A percentile compares a stretch with the other conserved stretches of the same genome.
phyloP scores from a whole-genome alignment of 805 yeast genomes.

The Kodamaea lidongshanica region DNA sequence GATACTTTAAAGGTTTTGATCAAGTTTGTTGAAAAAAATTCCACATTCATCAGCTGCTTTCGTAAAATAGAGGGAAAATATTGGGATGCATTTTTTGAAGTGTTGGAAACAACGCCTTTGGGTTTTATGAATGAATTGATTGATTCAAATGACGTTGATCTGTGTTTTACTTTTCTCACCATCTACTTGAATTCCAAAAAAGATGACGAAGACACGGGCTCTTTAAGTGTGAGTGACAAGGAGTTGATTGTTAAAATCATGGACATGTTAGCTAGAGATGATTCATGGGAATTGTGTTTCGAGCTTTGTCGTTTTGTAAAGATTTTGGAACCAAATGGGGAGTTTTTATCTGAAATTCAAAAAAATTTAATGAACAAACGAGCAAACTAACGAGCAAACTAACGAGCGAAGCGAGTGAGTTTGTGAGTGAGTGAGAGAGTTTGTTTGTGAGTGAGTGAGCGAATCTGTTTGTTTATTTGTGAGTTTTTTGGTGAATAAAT shows the following conservation, averaged over 20 bases:
- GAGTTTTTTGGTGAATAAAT: too few relatives aligned
- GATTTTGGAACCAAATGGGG: conserved; percentile 32
- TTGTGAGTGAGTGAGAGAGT: too few relatives aligned
- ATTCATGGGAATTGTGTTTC: conserved; percentile 47
- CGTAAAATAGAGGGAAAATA: conserved; percentile 52
- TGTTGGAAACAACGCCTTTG: conserved; percentile 39
- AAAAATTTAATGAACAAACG: neutral
- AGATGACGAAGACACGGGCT: conserved; percentile 15
- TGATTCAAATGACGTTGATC: conserved; percentile 35
- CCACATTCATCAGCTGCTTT: conserved; percentile 48
- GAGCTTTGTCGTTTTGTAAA: conserved; percentile 51
- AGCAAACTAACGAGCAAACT: too few relatives aligned
- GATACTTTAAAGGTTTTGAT: conserved; percentile 22
- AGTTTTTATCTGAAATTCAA: neutral
- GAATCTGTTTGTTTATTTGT: too few relatives aligned
- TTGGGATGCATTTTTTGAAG: conserved; percentile 46
- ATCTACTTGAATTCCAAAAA: conserved; percentile 48
- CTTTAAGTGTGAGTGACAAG: conserved; percentile 30
- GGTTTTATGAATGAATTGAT: conserved; percentile 39
- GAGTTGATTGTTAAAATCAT: conserved; percentile 39
- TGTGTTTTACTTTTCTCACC: conserved; percentile 48
- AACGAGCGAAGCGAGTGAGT: too few relatives aligned
- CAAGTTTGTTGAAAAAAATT: conserved; percentile 20
- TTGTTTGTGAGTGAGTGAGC: too few relatives aligned
- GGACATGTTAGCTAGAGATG: conserved; percentile 33